Percentiles rank a stretch among this genome's conserved stretches.
These are phyloP conservation scores for Curvularia sp. DNA, from an alignment of 2,329 filamentous ascomycete species.

Conservation along the genomic window DNA sequence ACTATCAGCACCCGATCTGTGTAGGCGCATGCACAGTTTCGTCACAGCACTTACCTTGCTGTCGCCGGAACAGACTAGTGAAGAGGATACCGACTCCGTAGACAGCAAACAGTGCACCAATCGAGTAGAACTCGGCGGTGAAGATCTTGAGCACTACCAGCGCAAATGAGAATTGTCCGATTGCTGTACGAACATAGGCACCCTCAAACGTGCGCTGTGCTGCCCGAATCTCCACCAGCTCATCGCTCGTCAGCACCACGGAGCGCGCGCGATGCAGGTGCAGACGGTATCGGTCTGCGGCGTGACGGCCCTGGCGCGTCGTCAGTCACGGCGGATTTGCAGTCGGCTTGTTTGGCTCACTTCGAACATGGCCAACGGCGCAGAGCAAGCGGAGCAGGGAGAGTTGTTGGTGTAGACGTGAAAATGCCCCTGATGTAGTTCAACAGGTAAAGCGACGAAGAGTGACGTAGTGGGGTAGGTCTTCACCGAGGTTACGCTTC, in stretches of 20 bases:
- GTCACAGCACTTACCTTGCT: slow-evolving; percentile 64
- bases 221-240: slow-evolving; percentile 92
- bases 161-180: slow-evolving; percentile 94
- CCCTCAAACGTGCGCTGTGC: slow-evolving; percentile 97
- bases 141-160: slow-evolving; percentile 97
- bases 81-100: slow-evolving; percentile 86
- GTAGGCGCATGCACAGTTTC: not conserved
- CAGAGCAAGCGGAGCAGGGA: not conserved
- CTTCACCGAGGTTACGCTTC: slow-evolving; percentile 8
- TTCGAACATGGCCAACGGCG: slow-evolving; percentile 25
- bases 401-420: not conserved
- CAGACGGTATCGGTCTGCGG: slow-evolving; percentile 76
- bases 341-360: slow-evolving; percentile 10
- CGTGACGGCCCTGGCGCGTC: slow-evolving; percentile 59
- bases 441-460: not conserved
- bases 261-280: slow-evolving; percentile 84
- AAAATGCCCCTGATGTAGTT: not conserved
- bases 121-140: slow-evolving; percentile 93
- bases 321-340: slow-evolving; percentile 1
- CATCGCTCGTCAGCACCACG: slow-evolving; percentile 78
- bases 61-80: slow-evolving; percentile 83
- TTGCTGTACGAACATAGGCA: slow-evolving; percentile 91
- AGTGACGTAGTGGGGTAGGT: slow-evolving; percentile 19
- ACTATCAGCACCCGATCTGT: slow-evolving; percentile 19
- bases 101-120: slow-evolving; percentile 92